Percentiles rank a stretch among this genome's conserved stretches.
These are phyloP conservation scores for Piloderma croceum DNA, from an alignment of 768 basidiomycete species.

Conservation along the genomic window DNA sequence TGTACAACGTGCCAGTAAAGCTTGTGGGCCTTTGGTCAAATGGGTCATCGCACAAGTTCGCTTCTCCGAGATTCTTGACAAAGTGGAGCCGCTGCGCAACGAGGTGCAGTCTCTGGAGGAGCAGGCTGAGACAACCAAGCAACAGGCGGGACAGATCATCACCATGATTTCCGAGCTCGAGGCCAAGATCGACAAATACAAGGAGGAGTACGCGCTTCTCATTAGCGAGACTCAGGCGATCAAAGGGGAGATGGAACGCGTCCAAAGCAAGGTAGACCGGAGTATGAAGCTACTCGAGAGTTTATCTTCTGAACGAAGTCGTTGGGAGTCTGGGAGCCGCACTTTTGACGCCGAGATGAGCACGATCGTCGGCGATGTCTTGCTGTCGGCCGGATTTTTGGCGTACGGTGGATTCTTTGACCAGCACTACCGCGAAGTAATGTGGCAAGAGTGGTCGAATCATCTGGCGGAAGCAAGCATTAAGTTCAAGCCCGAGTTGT, in stretches of 20 bases:
- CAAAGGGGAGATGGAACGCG: slow-evolving; percentile 96
- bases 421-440: slow-evolving; percentile 93
- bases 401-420: slow-evolving; percentile 99
- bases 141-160: slow-evolving; percentile 85
- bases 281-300: slow-evolving; percentile 94
- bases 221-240: slow-evolving; percentile 97
- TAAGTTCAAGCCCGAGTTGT: slow-evolving; percentile 88
- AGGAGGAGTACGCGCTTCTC: slow-evolving; percentile 93
- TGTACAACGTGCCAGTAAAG: slow-evolving; percentile 91
- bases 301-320: slow-evolving; percentile 86
- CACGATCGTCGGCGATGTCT: slow-evolving; percentile 94
- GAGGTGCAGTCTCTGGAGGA: slow-evolving; percentile 91
- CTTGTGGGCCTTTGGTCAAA: slow-evolving; percentile 96
- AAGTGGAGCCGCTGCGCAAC: slow-evolving; percentile 91
- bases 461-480: slow-evolving; percentile 87
- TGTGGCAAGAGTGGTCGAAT: slow-evolving; percentile 93
- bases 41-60: slow-evolving; percentile 97
- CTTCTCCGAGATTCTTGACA: slow-evolving; percentile 96
- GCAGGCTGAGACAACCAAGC: slow-evolving; percentile 92
- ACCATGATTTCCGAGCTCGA: slow-evolving; percentile 91
- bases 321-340: slow-evolving; percentile 93
- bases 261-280: slow-evolving; percentile 94
- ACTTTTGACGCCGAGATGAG: slow-evolving; percentile 98
- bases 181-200: slow-evolving; percentile 86
- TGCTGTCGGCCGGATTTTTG: slow-evolving; percentile 92